phyloP scores from a whole-genome alignment of 805 yeast species.

The Starmerella etchellsii region DNA sequence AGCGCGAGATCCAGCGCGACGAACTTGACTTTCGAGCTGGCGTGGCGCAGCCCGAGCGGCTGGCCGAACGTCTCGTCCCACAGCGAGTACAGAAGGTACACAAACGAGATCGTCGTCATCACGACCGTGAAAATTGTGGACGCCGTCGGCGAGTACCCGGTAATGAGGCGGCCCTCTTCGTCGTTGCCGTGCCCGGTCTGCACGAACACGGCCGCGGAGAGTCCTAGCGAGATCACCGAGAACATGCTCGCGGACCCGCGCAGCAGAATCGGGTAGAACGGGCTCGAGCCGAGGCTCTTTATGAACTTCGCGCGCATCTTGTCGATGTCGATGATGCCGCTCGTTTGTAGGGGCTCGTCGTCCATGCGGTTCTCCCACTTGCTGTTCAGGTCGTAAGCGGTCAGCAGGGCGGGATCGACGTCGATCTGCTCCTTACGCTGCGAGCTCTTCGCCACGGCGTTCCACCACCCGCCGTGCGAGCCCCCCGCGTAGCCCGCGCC shows the following conservation, averaged over 20 bases:
- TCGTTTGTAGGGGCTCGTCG: neutral
- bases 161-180: slow-evolving; percentile 39
- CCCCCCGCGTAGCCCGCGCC: neutral
- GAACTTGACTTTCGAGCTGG: slow-evolving; percentile 68
- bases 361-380: slow-evolving; percentile 21
- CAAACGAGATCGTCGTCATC: slow-evolving; percentile 66
- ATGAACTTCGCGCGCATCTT: slow-evolving; percentile 2
- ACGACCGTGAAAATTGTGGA: slow-evolving; percentile 86
- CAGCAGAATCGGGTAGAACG: slow-evolving; percentile 67
- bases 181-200: slow-evolving; percentile 20
- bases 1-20: slow-evolving; percentile 72
- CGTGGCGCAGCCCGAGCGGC: slow-evolving; percentile 81
- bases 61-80: slow-evolving; percentile 85
- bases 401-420: slow-evolving; percentile 13
- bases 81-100: slow-evolving; percentile 68
- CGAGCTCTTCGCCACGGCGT: slow-evolving; percentile 6
- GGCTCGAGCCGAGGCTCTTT: slow-evolving; percentile 50
- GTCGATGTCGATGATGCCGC: slow-evolving; percentile 1
- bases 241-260: slow-evolving; percentile 48
- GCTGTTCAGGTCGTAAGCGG: slow-evolving; percentile 13
- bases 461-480: slow-evolving; percentile 15
- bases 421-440: neutral
- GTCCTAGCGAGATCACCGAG: slow-evolving; percentile 54
- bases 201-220: slow-evolving; percentile 43
- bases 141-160: slow-evolving; percentile 30